Base-by-base conservation (phyloP, 192 early-diverging fungal genomes). In the Coemansia sp. region DNA sequence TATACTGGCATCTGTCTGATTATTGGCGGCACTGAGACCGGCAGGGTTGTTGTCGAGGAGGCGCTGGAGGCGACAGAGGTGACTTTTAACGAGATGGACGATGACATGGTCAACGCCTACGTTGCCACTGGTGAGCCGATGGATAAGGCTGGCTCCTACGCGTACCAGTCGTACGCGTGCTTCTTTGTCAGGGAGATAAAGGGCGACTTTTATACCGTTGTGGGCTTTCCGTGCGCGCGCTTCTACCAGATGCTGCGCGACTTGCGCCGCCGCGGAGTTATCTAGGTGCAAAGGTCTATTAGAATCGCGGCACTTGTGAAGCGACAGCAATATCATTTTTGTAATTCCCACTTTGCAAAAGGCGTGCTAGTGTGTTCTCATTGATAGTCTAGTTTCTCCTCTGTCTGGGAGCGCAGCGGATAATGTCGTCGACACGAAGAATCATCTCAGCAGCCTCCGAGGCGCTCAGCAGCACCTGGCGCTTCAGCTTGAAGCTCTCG, bases 391-490 rank as follows among this genome's bases (percentile, higher is more conserved):
- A 72, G 58, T 60, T 60, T 32, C 75, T 61, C 57, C 82, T 80
- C 63, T 83, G 82, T 39, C 82, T 69, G 7, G 91, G 90, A 43
- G 90, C 90, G 64, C 92, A 93, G 61, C 95, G 91, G 76, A 99
- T 93, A 63, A 99, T 99, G 75, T 99, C 91, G 72, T 99, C 95
- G 10, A 99, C 95, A 53, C 97, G 87, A 56, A 99, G 82, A 72
- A 99, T 97, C 90, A 95, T 92, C 74, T 97, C 95, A 10, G 93
- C 91, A 1, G 95, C 97, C 80, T 99, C 97, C 8, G 92, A 86
- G 11, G 97, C 95, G 70, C 88, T 91, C 58, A 95, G 80, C 32
- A 99, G 82, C 24, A 97, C 94, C 76, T 92, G 90, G 48, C 88
- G 85, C 85, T 99, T 99, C 48, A 97, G 84, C 83, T 97, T 99